These are phyloP conservation scores for Skeletonema menzelii DNA, from an alignment of 108 stramenopile species.

Conservation along the genomic window DNA sequence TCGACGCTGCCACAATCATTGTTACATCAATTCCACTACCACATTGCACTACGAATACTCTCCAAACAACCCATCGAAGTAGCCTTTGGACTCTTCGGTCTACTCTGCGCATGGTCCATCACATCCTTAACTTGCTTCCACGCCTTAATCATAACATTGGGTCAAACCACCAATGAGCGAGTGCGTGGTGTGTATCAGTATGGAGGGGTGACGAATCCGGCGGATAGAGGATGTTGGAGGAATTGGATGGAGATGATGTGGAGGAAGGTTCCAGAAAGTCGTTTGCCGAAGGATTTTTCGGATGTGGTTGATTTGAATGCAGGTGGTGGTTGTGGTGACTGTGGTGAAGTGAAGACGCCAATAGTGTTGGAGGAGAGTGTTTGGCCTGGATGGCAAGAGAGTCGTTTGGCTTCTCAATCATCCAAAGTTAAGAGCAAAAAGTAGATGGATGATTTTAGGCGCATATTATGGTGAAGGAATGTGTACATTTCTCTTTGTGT, in stretches of 20 bases:
- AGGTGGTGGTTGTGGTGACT: slow-evolving; percentile 7
- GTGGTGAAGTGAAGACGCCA: background rate
- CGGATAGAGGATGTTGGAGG: slow-evolving; percentile 67
- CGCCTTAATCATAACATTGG: slow-evolving; percentile 72
- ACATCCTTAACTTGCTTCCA: slow-evolving; percentile 71
- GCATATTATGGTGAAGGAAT: background rate
- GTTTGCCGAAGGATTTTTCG: slow-evolving; percentile 48
- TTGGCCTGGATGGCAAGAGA: slow-evolving; percentile 33
- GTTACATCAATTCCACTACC: slow-evolving; percentile 6
- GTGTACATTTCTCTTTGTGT: too few species aligned
- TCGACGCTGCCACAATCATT: too few species aligned
- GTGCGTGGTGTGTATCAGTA: slow-evolving; percentile 78
- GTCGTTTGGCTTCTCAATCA: background rate
- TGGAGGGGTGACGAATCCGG: slow-evolving; percentile 54
- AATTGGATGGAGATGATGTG: slow-evolving; percentile 68
- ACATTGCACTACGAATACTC: slow-evolving; percentile 47
- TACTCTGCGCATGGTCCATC: slow-evolving; percentile 83
- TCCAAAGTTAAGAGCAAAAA: background rate
- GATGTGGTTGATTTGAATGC: slow-evolving; percentile 19
- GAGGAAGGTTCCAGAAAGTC: slow-evolving; percentile 9
- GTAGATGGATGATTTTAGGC: too few species aligned
- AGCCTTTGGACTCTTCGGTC: slow-evolving; percentile 57
- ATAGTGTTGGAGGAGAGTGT: slow-evolving; percentile 15
- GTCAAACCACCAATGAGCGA: slow-evolving; percentile 86
- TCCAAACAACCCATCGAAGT: slow-evolving; percentile 58